Base-by-base conservation (phyloP, 805 yeast genomes). In the Yamadazyma paraphyllophila region DNA sequence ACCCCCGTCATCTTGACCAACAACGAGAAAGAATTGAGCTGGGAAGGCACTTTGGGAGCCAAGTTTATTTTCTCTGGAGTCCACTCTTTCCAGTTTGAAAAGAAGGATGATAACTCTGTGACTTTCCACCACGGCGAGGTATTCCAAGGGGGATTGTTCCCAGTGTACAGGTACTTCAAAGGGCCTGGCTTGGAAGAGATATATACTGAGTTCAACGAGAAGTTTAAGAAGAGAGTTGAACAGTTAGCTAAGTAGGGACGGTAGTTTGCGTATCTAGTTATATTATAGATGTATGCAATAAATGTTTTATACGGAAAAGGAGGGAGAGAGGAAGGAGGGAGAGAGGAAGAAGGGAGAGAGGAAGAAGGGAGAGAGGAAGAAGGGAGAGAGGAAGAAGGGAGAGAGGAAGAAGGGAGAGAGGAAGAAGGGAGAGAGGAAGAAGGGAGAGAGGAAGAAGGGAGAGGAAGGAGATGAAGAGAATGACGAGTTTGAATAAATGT, bases 211-310 rank as follows among this genome's bases (percentile, higher is more conserved):
- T 36, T 17, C 39, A 36, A 20, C 30, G 39, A 36, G 6, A n/a
- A 17, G 29, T 36, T 36, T 11, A 36, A 36, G 39, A 24, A 36
- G 30, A 36, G 39, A 36, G 29, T 36, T 17, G 39, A 36, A 24
- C 8, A 13, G 16, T 32, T 32, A 16, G 12, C 10, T 15, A 31
- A 31, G 35, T n/a, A 13, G 14, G 15, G 16, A n/a, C n/a, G n/a
- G n/a, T n/a, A n/a, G n/a, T n/a, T n/a, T n/a, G n/a, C n/a, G n/a
- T n/a, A n/a, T n/a, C n/a, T n/a, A n/a, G n/a, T n/a, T n/a, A n/a
- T n/a, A n/a, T n/a, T n/a, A n/a, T n/a, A n/a, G n/a, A n/a, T n/a
- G n/a, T n/a, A n/a, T n/a, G n/a, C n/a, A n/a, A n/a, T n/a, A n/a
- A n/a, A n/a, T n/a, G n/a, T n/a, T n/a, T n/a, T n/a, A n/a, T n/a